These are phyloP conservation scores for Ulota crispa DNA, from an alignment of 225 moss, liverwort and hornwort species.

Conservation along the genomic window DNA sequence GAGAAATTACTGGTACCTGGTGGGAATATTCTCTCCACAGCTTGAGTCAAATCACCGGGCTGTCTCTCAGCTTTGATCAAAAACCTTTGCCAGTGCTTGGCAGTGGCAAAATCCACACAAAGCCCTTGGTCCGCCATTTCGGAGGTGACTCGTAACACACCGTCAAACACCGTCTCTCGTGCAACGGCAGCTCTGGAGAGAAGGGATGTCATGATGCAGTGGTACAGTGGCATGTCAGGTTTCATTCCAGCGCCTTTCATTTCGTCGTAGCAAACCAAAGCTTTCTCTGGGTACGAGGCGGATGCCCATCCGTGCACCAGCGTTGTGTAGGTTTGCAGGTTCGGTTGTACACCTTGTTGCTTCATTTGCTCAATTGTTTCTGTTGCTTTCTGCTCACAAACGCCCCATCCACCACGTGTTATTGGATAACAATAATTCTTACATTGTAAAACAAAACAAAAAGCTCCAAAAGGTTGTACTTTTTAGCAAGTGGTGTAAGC, in stretches of 20 bases:
- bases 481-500: background rate
- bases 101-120: constrained; percentile 69
- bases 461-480: background rate
- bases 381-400: constrained; percentile 65
- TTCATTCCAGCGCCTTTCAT: constrained; percentile 66
- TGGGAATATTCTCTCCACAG: constrained; percentile 63
- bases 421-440: no score
- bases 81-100: constrained; percentile 74
- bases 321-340: constrained; percentile 72
- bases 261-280: constrained; percentile 72
- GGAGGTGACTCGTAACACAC: constrained; percentile 60
- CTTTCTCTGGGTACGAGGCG: constrained; percentile 86
- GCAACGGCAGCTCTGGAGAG: constrained; percentile 82
- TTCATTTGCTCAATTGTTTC: constrained; percentile 75
- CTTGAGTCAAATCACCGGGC: constrained; percentile 62
- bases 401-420: background rate
- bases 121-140: constrained; percentile 71
- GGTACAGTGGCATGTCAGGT: constrained; percentile 72
- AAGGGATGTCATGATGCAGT: constrained; percentile 80
- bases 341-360: constrained; percentile 66
- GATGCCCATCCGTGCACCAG: constrained; percentile 80
- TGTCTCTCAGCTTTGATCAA: constrained; percentile 67
- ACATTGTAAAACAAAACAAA: no score
- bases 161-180: constrained; percentile 63
- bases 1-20: constrained; percentile 32